These are phyloP conservation scores for Colletotrichum nymphaeae DNA, from an alignment of 2,329 filamentous ascomycete species.

Conservation along the genomic window DNA sequence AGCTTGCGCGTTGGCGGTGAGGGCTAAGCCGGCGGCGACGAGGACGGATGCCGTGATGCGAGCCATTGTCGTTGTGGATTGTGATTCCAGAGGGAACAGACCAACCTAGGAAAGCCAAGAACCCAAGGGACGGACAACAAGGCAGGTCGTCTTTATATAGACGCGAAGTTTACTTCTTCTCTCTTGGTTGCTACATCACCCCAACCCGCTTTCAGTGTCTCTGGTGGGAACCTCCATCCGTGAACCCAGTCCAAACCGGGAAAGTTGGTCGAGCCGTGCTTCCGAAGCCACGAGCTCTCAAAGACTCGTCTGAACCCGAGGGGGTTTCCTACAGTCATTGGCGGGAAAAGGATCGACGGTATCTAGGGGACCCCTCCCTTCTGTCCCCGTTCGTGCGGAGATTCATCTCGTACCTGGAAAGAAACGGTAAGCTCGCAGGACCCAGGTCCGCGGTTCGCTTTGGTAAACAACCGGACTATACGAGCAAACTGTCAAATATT, in stretches of 20 bases:
- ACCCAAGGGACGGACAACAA: background rate
- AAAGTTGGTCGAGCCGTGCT: background rate
- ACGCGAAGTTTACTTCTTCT: background rate
- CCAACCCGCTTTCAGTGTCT: background rate
- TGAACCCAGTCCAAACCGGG: background rate
- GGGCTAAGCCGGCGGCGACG: slow-evolving; percentile 2
- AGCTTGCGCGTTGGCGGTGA: slow-evolving; percentile 23
- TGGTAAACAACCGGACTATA: background rate
- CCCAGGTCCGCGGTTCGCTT: slow-evolving; percentile 14
- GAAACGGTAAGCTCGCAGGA: background rate
- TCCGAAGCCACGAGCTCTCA: background rate
- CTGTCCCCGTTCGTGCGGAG: background rate
- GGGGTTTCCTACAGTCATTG: slow-evolving; percentile 1
- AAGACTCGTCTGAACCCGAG: background rate
- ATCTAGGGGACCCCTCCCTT: background rate
- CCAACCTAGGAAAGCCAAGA: background rate
- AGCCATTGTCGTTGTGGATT: slow-evolving; percentile 11
- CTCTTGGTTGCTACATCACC: too few relatives aligned
- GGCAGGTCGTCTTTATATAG: background rate
- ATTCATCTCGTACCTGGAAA: slow-evolving; percentile 1
- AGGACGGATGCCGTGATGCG: slow-evolving; percentile 10
- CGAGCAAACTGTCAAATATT: background rate
- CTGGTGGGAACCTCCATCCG: background rate
- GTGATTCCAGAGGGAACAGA: background rate
- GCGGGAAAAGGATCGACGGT: slow-evolving; percentile 19